Conservation (phyloP, 2,329 filamentous ascomycete genomes). For the Calonectria pseudoturangicola region DNA sequence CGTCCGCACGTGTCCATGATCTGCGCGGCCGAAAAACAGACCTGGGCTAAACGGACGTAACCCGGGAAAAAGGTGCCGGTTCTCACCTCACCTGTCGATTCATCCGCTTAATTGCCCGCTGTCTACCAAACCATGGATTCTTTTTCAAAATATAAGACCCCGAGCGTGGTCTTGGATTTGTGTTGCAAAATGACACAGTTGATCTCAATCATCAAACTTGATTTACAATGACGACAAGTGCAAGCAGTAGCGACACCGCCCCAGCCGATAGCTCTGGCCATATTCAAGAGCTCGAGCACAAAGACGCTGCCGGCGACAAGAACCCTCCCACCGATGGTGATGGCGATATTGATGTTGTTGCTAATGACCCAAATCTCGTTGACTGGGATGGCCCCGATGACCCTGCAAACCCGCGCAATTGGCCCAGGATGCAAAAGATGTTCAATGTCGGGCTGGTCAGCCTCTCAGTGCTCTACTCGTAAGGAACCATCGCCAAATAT, state of each 20-base stretch:
- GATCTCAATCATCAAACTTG: background rate
- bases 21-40: background rate
- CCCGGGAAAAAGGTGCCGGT: background rate
- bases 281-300: background rate
- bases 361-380: conserved; percentile 61
- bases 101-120: background rate
- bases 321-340: background rate
- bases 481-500: background rate
- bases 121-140: background rate
- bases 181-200: background rate
- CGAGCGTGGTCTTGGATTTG: background rate
- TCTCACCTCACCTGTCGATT: background rate
- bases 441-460: conserved; percentile 68
- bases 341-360: background rate
- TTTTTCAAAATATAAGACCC: background rate
- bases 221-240: background rate
- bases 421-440: conserved; percentile 69
- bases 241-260: background rate
- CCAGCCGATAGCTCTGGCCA: background rate
- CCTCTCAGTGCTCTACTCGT: conserved; percentile 61
- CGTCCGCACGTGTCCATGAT: background rate
- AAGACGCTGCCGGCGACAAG: background rate
- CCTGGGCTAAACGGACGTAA: background rate
- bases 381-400: conserved; percentile 77
- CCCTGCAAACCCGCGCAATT: conserved; percentile 78